A percentile compares a stretch with the other conserved stretches of the same genome.
Conservation (phyloP, 169 alveolate genomes). For the Cryptosporidium xiaoi region DNA sequence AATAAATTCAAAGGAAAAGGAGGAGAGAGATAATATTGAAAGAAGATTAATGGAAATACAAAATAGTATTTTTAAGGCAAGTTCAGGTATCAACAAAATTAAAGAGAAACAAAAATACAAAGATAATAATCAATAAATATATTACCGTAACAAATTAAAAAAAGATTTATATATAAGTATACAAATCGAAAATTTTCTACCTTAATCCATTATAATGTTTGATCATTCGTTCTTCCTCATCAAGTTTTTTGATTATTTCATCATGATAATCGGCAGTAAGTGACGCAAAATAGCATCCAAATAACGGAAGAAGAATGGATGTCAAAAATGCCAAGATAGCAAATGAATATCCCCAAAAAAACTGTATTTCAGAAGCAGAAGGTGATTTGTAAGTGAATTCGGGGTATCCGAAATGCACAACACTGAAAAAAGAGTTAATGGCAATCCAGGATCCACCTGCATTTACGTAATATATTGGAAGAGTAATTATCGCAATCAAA, state of each 20-base stretch:
- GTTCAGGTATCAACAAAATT: slow-evolving; percentile 12
- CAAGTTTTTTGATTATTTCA: neutral
- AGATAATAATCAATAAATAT: neutral
- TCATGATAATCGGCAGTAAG: slow-evolving; percentile 17
- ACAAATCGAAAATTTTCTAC: neutral
- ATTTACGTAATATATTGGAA: slow-evolving; percentile 67
- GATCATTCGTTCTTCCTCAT: slow-evolving; percentile 2
- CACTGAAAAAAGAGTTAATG: slow-evolving; percentile 63
- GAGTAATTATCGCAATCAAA: slow-evolving; percentile 54
- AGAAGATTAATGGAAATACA: slow-evolving; percentile 46
- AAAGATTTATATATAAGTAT: neutral
- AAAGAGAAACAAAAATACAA: slow-evolving; percentile 13
- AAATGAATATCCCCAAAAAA: slow-evolving; percentile 71
- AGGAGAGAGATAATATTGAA: slow-evolving; percentile 32
- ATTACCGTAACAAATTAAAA: neutral
- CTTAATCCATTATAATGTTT: neutral
- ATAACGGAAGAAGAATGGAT: slow-evolving; percentile 51
- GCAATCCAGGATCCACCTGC: slow-evolving; percentile 75
- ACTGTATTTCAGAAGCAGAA: slow-evolving; percentile 63
- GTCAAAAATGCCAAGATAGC: slow-evolving; percentile 62
- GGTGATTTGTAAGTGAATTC: slow-evolving; percentile 63
- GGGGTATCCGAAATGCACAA: slow-evolving; percentile 54
- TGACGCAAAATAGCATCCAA: slow-evolving; percentile 73
- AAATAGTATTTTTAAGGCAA: slow-evolving; percentile 32
- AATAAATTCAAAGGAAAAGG: slow-evolving; percentile 37